Evolutionary conservation across 2,329 filamentous ascomycete genomes (phyloP).

Genomic region (Colletotrichum lentis): DNA sequence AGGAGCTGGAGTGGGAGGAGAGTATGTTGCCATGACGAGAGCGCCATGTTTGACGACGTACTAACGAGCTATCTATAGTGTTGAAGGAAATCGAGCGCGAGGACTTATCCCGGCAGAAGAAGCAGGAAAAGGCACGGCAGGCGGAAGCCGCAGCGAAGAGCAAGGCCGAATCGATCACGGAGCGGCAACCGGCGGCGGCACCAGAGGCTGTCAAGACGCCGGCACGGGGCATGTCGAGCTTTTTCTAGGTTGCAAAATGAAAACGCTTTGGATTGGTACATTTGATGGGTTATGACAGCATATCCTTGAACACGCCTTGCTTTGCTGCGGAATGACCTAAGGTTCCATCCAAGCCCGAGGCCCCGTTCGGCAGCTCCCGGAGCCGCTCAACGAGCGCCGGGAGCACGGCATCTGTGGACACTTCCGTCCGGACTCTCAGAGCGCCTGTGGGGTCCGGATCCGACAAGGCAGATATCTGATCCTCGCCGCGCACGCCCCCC

Average conservation of each 20-base stretch:
- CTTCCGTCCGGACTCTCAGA: constrained; percentile 64
- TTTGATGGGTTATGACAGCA: constrained; percentile 59
- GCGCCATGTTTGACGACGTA: neutral
- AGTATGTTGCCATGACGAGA: constrained; percentile 58
- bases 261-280: constrained; percentile 40
- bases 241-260: constrained; percentile 55
- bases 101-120: constrained; percentile 60
- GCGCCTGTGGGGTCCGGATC: constrained; percentile 60
- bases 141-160: constrained; percentile 35
- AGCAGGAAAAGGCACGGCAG: constrained; percentile 49
- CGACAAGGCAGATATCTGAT: constrained; percentile 70
- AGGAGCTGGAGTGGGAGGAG: constrained; percentile 89
- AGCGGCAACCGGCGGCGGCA: constrained; percentile 31
- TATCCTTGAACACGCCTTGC: constrained; percentile 62
- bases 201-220: constrained; percentile 38
- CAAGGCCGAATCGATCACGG: constrained; percentile 40
- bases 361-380: constrained; percentile 43
- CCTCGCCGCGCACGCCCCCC: constrained; percentile 82
- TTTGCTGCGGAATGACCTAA: constrained; percentile 35
- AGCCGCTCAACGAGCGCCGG: constrained; percentile 65
- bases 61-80: constrained; percentile 54
- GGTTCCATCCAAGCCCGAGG: neutral
- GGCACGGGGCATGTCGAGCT: constrained; percentile 52
- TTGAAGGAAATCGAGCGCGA: constrained; percentile 73
- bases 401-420: constrained; percentile 65